A percentile compares a stretch with the other conserved stretches of the same genome.
Conservation (phyloP, 768 basidiomycete genomes). For the Macrolepiota fuliginosa region DNA sequence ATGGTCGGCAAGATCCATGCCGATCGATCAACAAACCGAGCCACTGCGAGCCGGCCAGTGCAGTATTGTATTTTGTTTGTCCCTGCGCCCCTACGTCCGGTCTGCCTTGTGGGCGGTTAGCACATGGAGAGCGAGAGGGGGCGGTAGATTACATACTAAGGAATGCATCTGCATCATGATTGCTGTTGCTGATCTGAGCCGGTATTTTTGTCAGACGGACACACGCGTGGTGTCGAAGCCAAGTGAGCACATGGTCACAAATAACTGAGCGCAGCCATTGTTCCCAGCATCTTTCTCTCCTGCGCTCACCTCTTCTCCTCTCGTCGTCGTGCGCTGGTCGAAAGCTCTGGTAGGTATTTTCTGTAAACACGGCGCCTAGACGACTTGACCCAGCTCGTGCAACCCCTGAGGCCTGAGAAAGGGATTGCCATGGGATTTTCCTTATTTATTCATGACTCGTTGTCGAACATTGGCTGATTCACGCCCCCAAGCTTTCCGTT, state of each 20-base stretch:
- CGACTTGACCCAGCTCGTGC: neutral
- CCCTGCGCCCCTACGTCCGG: neutral
- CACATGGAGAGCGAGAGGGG: conserved; percentile 9
- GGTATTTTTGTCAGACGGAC: conserved; percentile 9
- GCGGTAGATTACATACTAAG: conserved; percentile 15
- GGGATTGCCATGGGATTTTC: conserved; percentile 5
- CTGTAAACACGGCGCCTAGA: neutral
- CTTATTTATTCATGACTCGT: conserved; percentile 8
- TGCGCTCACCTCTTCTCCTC: conserved; percentile 23
- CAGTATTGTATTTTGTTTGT: neutral
- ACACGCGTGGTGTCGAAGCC: conserved; percentile 14
- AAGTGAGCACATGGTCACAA: conserved; percentile 23
- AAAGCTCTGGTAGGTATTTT: conserved; percentile 8
- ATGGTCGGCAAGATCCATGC: conserved; percentile 11
- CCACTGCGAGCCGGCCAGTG: neutral
- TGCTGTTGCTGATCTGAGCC: conserved; percentile 6
- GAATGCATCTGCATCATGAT: conserved; percentile 15
- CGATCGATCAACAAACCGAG: conserved; percentile 3
- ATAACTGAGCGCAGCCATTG: conserved; percentile 19
- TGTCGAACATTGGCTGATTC: conserved; percentile 12
- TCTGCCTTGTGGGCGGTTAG: neutral
- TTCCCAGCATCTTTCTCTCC: conserved; percentile 24
- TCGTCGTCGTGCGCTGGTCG: conserved; percentile 17
- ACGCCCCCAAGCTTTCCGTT: conserved; percentile 19
- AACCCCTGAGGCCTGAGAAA: neutral